Base-by-base conservation (phyloP, 768 basidiomycete species). In the Naematelia encephala region DNA sequence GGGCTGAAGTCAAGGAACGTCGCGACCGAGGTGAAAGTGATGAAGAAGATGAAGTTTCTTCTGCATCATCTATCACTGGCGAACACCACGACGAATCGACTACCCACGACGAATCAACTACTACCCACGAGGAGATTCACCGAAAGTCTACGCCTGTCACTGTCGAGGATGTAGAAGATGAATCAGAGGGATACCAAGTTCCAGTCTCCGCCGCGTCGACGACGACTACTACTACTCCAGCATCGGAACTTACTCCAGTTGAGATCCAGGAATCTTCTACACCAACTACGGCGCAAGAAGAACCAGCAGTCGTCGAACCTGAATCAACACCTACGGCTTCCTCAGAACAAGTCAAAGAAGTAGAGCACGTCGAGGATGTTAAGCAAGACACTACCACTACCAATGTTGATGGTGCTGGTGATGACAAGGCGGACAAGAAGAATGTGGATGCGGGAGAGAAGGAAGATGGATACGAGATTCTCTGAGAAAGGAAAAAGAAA, bases 11-110 rank as follows among this genome's bases (percentile, higher is more conserved):
- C 39, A 65, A 62, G 56, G 62, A 39, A 21, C 19, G 27, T 22
- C 27, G 67, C 21, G 67, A 71, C 56, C 23, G 27, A 2, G 69
- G 67, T 13, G 66, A 63, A 29, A 58, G 56, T 27, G 63, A 65
- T 21, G 42, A 29, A 44, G 69, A 66, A 27, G 59, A 59, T 12
- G 57, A 60, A 25, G 51, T 30, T 13, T 28, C 54, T 16, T 57
- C 54, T 22, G 56, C 30, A 2, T 57, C 62, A n/a, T 60, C 59
- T 8, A 52, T 51, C 1, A 25, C 21, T 25, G 66, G 53, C 8
- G 69, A 70, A 29, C 60, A 60, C 45, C 54, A 59, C 16, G 50
- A 68, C 29, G 39, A 23, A 16, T 23, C n/a, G n/a, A n/a, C n/a
- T n/a, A n/a, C 22, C 48, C 22, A 50, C 10, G 48, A 50, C 10